Evolutionary conservation across 2,329 filamentous ascomycete species (phyloP), one percentile per base, ranked within the genome.

Genomic region (Ambrosiella cleistominuta): DNA sequence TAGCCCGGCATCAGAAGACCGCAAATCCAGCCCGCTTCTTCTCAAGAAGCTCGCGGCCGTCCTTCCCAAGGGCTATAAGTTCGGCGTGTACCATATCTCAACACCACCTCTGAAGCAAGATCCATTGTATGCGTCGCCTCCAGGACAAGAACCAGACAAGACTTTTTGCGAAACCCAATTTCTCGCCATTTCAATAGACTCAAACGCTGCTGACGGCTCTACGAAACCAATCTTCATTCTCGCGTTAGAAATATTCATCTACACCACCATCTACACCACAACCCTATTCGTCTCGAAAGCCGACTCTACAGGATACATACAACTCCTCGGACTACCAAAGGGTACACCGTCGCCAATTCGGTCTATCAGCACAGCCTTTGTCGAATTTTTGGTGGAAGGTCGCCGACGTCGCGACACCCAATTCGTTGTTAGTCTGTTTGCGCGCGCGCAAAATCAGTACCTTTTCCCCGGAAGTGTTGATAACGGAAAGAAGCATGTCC

Each of bases 211-310:
- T 6, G 40, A 64, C 1, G 47, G 50, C 15, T 60, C 58, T 2
- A 62, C 64, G 3, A 69, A 66, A 15, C 75, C 81, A 62, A 76
- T 94, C 1, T 71, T 96, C 6, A 76, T 91, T 7, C 83, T 95
- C 60, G 91, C 86, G 13, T 77, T 98, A 62, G 93, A 98, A 68
- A 76, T 96, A 56, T 77, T 93, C 64, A 79, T 98, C 61, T 98
- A 94, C 70, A 86, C 82, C 0, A 95, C 90, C 0, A 78, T 80
- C 51, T 78, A 80, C 64, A 79, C 88, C 27, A 95, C 86, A 1
- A 96, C 87, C 3, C 78, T 97, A 57, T 98, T 98, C 68, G 85
- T 98, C 27, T 91, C 90, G 62, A 98, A 98, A 70, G 93, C 93
- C 54, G 93, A 98, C 71, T 96, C 93, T 8, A 96, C 91, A 0